phyloP scores from a whole-genome alignment of 345 rosid species.

The Arabis alpina region DNA sequence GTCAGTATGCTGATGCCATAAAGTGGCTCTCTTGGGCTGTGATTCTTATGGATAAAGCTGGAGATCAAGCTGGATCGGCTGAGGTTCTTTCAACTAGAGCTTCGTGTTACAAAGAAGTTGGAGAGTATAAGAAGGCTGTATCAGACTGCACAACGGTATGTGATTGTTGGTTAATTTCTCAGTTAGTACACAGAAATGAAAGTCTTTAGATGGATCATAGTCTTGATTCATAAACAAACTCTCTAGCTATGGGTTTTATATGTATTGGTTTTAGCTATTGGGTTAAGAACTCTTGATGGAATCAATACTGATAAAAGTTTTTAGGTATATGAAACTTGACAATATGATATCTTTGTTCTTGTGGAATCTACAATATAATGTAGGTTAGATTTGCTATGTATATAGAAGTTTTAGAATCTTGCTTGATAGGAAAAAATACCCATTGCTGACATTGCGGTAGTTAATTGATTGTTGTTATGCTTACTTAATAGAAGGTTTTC shows the following conservation, averaged over 20 bases:
- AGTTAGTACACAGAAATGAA: no score
- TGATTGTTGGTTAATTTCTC: no score
- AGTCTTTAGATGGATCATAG: slow-evolving; percentile 6
- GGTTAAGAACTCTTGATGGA: no score
- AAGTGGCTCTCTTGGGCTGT: slow-evolving; percentile 99
- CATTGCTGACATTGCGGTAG: not conserved
- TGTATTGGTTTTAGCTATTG: slow-evolving; percentile 2
- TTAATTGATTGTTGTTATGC: slow-evolving; percentile 4
- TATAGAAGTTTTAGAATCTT: slow-evolving; percentile 2
- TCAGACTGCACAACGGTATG: slow-evolving; percentile 92
- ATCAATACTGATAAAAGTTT: no score
- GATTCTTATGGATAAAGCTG: slow-evolving; percentile 74
- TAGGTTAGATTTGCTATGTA: slow-evolving; percentile 9
- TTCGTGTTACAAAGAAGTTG: slow-evolving; percentile 98
- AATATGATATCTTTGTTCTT: slow-evolving; percentile 8
- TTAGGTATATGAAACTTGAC: no score
- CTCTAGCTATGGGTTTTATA: slow-evolving; percentile 3
- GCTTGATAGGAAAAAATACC: no score
- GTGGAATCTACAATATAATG: slow-evolving; percentile 8
- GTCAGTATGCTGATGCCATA: slow-evolving; percentile 95
- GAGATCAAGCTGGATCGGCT: slow-evolving; percentile 52
- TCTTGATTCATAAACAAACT: not conserved
- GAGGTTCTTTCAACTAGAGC: slow-evolving; percentile 90
- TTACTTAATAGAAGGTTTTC: slow-evolving; percentile 13
- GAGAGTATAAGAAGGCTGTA: slow-evolving; percentile 98